Percentiles rank a stretch among this genome's conserved stretches.
These are phyloP conservation scores for Mortierella sp. DNA, from an alignment of 371 early-diverging fungal species.

Conservation along the genomic window DNA sequence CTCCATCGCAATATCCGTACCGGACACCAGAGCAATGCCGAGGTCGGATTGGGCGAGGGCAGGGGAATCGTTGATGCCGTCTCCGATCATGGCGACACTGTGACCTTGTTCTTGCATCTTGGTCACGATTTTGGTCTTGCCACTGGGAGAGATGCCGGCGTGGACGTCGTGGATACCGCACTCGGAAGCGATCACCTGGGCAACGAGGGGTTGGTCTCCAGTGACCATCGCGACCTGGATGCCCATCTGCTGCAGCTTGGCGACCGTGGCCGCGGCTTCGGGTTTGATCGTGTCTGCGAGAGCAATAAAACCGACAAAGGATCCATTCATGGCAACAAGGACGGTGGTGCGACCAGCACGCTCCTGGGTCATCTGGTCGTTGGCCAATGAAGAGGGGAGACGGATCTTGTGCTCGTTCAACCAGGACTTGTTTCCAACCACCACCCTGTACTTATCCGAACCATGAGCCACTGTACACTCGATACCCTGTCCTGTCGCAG, in stretches of 20 bases:
- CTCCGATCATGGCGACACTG: slow-evolving; percentile 97
- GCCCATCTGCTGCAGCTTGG: slow-evolving; percentile 80
- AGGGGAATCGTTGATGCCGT: slow-evolving; percentile 99
- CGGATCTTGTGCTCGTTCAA: slow-evolving; percentile 58
- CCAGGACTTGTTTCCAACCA: slow-evolving; percentile 84
- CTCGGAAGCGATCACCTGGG: slow-evolving; percentile 77
- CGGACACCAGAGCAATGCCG: slow-evolving; percentile 94
- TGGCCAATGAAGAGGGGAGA: slow-evolving; percentile 60
- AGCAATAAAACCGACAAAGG: slow-evolving; percentile 81
- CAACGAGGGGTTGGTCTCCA: slow-evolving; percentile 91
- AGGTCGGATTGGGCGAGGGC: slow-evolving; percentile 94
- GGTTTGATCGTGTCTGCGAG: slow-evolving; percentile 90
- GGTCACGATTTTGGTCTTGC: slow-evolving; percentile 86
- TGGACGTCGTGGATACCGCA: slow-evolving; percentile 87
- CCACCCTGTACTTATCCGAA: slow-evolving; percentile 58
- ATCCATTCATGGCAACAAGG: slow-evolving; percentile 76
- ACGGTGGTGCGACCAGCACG: slow-evolving; percentile 86
- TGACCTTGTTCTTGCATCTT: slow-evolving; percentile 66
- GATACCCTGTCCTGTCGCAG: slow-evolving; percentile 86
- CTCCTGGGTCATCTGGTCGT: slow-evolving; percentile 65
- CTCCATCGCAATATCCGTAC: slow-evolving; percentile 97
- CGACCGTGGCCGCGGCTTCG: slow-evolving; percentile 79
- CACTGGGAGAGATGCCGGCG: slow-evolving; percentile 92
- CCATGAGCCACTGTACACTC: slow-evolving; percentile 64
- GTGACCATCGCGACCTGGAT: slow-evolving; percentile 93